Evolutionary conservation across 768 basidiomycete species (phyloP), one percentile per base, ranked within the genome.

Genomic region (Pholiota microspora): DNA sequence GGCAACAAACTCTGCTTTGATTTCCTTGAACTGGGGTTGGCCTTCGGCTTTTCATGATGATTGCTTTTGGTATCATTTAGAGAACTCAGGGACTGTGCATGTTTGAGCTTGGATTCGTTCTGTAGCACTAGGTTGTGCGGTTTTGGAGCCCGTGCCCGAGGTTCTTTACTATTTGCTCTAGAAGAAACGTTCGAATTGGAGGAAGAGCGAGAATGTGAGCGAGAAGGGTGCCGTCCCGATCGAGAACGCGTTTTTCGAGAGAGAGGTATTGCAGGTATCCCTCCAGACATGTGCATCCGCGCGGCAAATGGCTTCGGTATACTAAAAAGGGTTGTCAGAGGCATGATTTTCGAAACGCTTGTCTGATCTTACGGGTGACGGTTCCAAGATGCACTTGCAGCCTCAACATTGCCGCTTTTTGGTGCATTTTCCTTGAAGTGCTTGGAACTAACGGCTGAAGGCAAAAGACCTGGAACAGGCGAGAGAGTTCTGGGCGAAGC

Each of bases 401-500:
- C 51, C 3, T 31, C 25, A 7, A 2, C 3, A 23, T 15, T 4
- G 16, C 25, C n/a, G 32, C 27, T 24, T 27, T 32, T 23, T 44
- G 44, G 24, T 10, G 25, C 51, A 38, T 58, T 58, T 51, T 61
- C 57, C 34, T 61, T 53, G 49, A 56, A 42, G 32, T 28, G 13
- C 9, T 27, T 38, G 16, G 60, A 53, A 10, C 51, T 47, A 15
- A 49, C 53, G 16, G 35, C 35, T 31, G 6, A 6, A 31, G 4
- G 35, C 15, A 36, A 15, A 16, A 10, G 7, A 12, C 36, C 36
- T 38, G 55, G 57, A 27, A 61, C 55, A 21, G 62, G 59, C 9
- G 62, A 63, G 21, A 59, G 56, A 0, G 59, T 15, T 10, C 45
- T 42, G 2, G 55, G 55, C 6, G 55, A 51, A 10, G 57, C 45